Base-by-base conservation (phyloP, 2,329 filamentous ascomycete genomes). In the Stemphylium beticola region DNA sequence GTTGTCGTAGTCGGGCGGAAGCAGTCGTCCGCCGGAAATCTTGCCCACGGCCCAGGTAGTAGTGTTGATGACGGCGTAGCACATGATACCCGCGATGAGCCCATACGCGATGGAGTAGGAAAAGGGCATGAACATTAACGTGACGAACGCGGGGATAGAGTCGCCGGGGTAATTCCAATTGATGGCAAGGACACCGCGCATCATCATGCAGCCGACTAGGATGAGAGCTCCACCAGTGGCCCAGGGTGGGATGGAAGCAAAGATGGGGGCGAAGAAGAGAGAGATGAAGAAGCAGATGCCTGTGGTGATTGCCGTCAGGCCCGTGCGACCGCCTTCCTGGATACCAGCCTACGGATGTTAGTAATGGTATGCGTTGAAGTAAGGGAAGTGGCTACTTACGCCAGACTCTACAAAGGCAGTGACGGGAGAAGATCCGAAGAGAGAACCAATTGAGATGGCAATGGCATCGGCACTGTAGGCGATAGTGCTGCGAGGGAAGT, bases 101-200 rank as follows among this genome's bases (percentile, higher is more conserved):
- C 92, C 92, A 71, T 96, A 90, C 4, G 92, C 90, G 66, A 96
- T 95, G 29, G 87, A 91, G 79, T 95, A 96, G 0, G 90, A 92
- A 77, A 96, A 95, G 0, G 92, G 91, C 92, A 96, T 96, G 60
- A 93, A 79, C 59, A 87, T 86, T 59, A 96, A 88, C 40, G 90
- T 92, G 24, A 96, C 79, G 76, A 96, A 96, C 1, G 92, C 91
- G 0, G 92, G 92, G 29, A 96, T 83, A 1, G 90, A 87, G 72
- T 96, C 92, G 44, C 91, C 91, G 50, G 91, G 81, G 74, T 96
- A 75, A 44, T 81, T 81, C 92, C 92, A 96, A 81, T 96, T 96
- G 79, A 96, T 93, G 58, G 93, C 89, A 2, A 84, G 84, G 9
- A 90, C 89, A 1, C 90, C 83, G 57, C 86, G 84, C 60, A 88